Evolutionary conservation across 2,329 filamentous ascomycete genomes (phyloP), one percentile per base, ranked within the genome.

Genomic region (Lecanicillium sp.): DNA sequence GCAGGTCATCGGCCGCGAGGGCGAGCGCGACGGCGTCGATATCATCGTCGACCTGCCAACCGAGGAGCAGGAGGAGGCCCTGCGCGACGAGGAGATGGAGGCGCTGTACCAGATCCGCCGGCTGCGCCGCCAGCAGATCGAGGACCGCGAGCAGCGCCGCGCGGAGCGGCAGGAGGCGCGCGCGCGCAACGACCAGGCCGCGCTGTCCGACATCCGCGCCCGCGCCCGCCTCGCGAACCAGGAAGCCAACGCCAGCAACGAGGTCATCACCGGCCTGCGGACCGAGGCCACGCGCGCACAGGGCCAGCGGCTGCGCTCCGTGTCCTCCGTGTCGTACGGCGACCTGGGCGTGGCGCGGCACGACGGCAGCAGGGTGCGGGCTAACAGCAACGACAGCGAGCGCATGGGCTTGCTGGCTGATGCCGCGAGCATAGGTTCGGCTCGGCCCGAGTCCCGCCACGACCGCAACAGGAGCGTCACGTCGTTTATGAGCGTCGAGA

Each of bases 21-120:
- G 93, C 42, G 93, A 98, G 63, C 79, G 93, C 51, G 91, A 78
- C 45, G 93, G 93, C 7, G 89, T 98, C 57, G 93, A 98, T 58
- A 79, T 87, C 4, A 90, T 98, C 0, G 69, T 97, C 11, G 90
- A 96, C 63, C 81, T 87, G 55, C 90, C 90, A 0, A 88, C 85
- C 0, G 77, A 73, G 8, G 87, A 95, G 44, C 86, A 90, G 46
- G 82, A 94, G 55, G 89, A 95, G 62, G 67, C 70, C 2, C 71
- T 89, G 45, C 78, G 93, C 11, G 90, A 97, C 54, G 81, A 88
- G 23, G 88, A 96, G 64, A 97, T 97, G 93, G 87, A 93, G 53
- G 81, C 87, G 0, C 67, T 97, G 33, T 97, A 95, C 64, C 89
- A 95, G 64, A 91, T 97, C 51, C 84, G 93, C 11, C 62, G 87